Conservation (phyloP, 169 alveolate genomes). For the Condylostoma magnum region DNA sequence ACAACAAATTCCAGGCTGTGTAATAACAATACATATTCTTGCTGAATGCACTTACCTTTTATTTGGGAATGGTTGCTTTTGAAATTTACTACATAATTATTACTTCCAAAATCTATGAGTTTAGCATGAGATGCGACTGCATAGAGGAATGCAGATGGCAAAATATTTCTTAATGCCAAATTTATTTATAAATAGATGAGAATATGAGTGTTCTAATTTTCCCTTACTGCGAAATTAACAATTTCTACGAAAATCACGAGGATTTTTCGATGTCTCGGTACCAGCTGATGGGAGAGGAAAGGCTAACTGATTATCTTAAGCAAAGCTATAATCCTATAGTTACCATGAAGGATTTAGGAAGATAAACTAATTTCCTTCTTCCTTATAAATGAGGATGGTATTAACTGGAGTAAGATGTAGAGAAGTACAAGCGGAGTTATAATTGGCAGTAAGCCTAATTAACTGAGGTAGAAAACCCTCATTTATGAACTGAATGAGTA, state of each 20-base stretch:
- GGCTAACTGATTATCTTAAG: background rate
- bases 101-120: conserved; percentile 9
- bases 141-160: conserved; percentile 29
- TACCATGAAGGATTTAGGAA: conserved; percentile 45
- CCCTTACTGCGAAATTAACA: conserved; percentile 62
- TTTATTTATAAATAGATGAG: background rate
- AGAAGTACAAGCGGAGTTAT: too few species aligned
- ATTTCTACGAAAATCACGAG: conserved; percentile 77
- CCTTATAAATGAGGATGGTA: too few species aligned
- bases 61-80: too few species aligned
- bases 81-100: too few species aligned
- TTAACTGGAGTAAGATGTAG: too few species aligned
- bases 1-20: too few species aligned
- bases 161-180: background rate
- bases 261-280: conserved; percentile 56
- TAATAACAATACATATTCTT: too few species aligned
- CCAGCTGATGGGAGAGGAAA: conserved; percentile 49
- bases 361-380: conserved; percentile 45
- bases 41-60: too few species aligned
- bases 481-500: too few species aligned
- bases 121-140: conserved; percentile 8
- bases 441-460: too few species aligned
- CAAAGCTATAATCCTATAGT: conserved; percentile 67
- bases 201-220: conserved; percentile 27
- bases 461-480: too few species aligned